A percentile compares a stretch with the other conserved stretches of the same genome.
These are phyloP conservation scores for Sechiopsis laciniata DNA, from an alignment of 306 rosid species.

Conservation along the genomic window DNA sequence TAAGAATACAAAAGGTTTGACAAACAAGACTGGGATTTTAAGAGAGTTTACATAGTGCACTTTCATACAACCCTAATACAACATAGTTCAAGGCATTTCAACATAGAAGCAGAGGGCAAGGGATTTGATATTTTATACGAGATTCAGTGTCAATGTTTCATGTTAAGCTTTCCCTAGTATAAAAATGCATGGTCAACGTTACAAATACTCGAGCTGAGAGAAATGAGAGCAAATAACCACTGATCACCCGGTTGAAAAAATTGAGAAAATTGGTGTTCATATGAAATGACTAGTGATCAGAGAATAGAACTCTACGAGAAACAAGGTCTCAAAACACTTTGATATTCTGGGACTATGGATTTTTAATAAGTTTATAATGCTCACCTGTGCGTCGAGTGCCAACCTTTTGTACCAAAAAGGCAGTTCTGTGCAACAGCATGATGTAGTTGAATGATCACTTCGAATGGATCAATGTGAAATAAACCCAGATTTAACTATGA, in stretches of 20 bases:
- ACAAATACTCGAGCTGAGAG: not conserved
- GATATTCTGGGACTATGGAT: not conserved
- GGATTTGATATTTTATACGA: not conserved
- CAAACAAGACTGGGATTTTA: too few relatives aligned
- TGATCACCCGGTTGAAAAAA: not conserved
- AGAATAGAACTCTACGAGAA: not conserved
- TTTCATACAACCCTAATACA: too few relatives aligned
- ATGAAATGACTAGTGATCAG: not conserved
- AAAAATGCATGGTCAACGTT: not conserved
- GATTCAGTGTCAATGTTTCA: not conserved
- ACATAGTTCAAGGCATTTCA: too few relatives aligned
- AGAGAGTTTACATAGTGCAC: too few relatives aligned
- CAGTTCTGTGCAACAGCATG: not conserved
- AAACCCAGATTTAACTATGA: slow-evolving; percentile 42
- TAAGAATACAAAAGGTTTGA: too few relatives aligned
- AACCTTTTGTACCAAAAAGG: too few relatives aligned
- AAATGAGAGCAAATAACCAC: not conserved
- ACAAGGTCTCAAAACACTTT: not conserved
- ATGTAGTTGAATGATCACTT: slow-evolving; percentile 3
- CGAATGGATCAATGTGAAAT: slow-evolving; percentile 25
- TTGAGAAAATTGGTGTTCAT: not conserved
- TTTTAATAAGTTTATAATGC: not conserved
- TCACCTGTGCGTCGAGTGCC: not conserved
- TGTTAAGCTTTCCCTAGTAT: not conserved
- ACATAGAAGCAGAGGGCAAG: not conserved